Evolutionary conservation across 2,329 filamentous ascomycete genomes (phyloP).

Genomic region (Fusarium vanettenii): DNA sequence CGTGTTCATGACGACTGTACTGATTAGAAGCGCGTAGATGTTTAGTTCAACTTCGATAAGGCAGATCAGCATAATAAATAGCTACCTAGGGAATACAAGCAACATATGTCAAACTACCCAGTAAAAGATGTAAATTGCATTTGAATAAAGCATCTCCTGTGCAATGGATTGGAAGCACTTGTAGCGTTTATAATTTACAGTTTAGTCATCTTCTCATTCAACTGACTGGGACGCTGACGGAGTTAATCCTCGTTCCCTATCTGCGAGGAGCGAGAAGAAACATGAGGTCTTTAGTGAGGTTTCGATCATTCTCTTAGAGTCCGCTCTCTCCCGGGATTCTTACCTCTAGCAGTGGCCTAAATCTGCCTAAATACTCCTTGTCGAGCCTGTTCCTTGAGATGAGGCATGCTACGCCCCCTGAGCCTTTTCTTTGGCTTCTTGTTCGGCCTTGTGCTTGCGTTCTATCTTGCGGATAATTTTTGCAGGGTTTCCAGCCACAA

Average conservation of each 20-base stretch:
- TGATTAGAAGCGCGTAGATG: no score
- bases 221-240: neutral
- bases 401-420: neutral
- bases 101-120: no score
- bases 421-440: neutral
- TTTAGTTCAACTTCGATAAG: no score
- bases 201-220: neutral
- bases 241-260: neutral
- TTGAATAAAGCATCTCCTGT: neutral
- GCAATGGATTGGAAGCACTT: neutral
- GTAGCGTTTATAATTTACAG: neutral
- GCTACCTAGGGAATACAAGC: no score
- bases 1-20: slow-evolving; percentile 72
- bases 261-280: neutral
- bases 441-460: slow-evolving; percentile 2
- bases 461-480: slow-evolving; percentile 33
- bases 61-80: no score
- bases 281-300: neutral
- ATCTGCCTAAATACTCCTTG: neutral
- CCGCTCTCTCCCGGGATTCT: neutral
- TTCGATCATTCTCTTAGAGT: neutral
- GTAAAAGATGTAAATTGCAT: neutral
- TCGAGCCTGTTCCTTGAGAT: neutral
- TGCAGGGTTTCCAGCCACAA: slow-evolving; percentile 45
- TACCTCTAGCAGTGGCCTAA: no score